Conservation (phyloP, 805 yeast genomes). For the Alloascoidea hylecoeti region DNA sequence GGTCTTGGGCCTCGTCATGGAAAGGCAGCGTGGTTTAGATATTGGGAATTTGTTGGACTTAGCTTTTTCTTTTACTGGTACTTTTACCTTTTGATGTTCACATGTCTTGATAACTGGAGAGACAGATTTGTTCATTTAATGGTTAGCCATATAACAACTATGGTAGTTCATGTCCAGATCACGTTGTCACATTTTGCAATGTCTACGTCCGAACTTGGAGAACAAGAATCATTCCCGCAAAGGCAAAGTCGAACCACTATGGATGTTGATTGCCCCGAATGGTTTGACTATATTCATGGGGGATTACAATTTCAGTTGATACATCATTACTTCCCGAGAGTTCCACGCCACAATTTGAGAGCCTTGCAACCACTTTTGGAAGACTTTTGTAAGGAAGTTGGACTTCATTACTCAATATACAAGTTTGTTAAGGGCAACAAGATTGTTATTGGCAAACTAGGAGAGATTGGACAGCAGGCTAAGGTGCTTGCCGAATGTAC, state of each 20-base stretch:
- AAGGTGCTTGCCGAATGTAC: constrained; percentile 62
- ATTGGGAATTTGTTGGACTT: constrained; percentile 61
- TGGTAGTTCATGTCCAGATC: constrained; percentile 91
- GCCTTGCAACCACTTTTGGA: constrained; percentile 58
- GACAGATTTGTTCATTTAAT: constrained; percentile 45
- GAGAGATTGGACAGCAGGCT: constrained; percentile 72
- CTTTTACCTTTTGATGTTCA: constrained; percentile 46
- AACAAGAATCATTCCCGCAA: constrained; percentile 63
- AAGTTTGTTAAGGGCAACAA: constrained; percentile 73
- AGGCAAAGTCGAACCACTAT: constrained; percentile 82
- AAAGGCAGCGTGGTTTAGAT: constrained; percentile 77
- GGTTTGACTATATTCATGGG: constrained; percentile 87
- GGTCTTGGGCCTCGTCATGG: constrained; percentile 76
- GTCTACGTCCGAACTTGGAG: constrained; percentile 82
- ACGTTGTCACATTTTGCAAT: constrained; percentile 85
- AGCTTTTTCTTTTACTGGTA: constrained; percentile 69
- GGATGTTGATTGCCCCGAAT: constrained; percentile 90
- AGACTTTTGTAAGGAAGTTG: constrained; percentile 63
- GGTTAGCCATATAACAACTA: constrained; percentile 68
- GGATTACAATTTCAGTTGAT: constrained; percentile 87
- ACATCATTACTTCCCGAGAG: constrained; percentile 79
- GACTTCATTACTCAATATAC: constrained; percentile 68
- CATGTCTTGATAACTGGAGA: constrained; percentile 35
- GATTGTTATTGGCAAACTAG: constrained; percentile 52
- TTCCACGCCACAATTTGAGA: constrained; percentile 81